These are phyloP conservation scores for Mycena metata DNA, from an alignment of 768 basidiomycete species.

Conservation along the genomic window DNA sequence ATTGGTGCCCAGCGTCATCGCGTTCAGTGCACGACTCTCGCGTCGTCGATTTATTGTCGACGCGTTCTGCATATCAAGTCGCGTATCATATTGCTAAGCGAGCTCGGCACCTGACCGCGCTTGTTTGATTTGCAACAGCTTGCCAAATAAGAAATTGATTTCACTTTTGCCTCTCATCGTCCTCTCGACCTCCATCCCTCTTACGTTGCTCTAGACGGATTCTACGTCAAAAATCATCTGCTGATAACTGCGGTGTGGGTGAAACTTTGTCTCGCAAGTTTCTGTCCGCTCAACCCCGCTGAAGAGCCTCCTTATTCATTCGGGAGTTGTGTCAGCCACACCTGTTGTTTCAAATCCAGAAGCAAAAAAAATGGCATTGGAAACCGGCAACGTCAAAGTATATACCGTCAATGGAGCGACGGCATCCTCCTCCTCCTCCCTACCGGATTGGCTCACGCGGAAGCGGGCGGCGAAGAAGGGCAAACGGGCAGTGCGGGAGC, in stretches of 20 bases:
- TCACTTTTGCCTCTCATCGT: no score
- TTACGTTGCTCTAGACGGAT: neutral
- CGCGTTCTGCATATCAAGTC: no score
- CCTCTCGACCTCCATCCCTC: no score
- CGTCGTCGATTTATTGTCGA: no score
- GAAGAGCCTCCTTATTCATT: slow-evolving; percentile 31
- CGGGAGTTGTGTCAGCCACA: slow-evolving; percentile 23
- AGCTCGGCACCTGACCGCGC: no score
- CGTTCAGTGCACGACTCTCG: no score
- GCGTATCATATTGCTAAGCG: no score
- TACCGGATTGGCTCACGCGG: slow-evolving; percentile 94
- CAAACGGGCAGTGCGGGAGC: slow-evolving; percentile 77
- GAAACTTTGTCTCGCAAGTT: neutral
- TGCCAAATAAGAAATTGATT: no score
- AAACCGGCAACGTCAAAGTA: slow-evolving; percentile 74
- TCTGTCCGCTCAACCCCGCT: neutral
- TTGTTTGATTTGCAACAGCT: no score
- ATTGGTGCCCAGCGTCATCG: no score
- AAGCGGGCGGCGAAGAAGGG: slow-evolving; percentile 77
- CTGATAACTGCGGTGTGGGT: neutral
- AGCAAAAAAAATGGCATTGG: slow-evolving; percentile 47
- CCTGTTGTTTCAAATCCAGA: neutral
- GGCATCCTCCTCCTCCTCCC: slow-evolving; percentile 87
- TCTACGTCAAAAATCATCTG: neutral
- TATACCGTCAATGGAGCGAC: slow-evolving; percentile 97